These are phyloP conservation scores for Nakazawaea wyomingensis DNA, from an alignment of 805 yeast genomes.

Conservation along the genomic window DNA sequence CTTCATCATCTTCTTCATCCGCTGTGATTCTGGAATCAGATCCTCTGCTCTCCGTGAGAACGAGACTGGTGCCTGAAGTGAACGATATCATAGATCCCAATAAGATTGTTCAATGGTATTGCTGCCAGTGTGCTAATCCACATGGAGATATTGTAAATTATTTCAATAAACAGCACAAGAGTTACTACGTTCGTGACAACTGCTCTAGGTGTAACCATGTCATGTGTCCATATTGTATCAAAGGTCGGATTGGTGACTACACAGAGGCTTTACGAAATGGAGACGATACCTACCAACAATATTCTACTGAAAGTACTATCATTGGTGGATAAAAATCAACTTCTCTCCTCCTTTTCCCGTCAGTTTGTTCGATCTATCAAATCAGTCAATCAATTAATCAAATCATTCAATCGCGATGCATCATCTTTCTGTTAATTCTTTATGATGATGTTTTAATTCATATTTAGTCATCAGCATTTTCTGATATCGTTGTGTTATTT, in stretches of 20 bases:
- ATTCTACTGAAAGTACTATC: neutral
- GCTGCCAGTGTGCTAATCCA: constrained; percentile 27
- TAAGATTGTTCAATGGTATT: constrained; percentile 27
- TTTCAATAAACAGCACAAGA: constrained; percentile 3
- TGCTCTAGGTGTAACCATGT: constrained; percentile 25
- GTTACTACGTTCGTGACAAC: constrained; percentile 18
- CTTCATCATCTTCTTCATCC: too few relatives aligned
- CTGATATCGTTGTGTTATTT: too few relatives aligned
- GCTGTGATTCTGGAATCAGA: neutral
- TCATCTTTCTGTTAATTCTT: too few relatives aligned
- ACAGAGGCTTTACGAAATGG: neutral
- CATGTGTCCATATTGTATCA: constrained; percentile 29
- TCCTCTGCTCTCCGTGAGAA: neutral
- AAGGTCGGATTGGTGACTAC: constrained; percentile 22
- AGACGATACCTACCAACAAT: neutral
- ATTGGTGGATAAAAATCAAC: neutral
- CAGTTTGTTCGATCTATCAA: too few relatives aligned
- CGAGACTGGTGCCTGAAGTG: neutral
- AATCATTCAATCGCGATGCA: too few relatives aligned
- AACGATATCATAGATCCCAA: constrained; percentile 14
- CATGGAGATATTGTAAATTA: constrained; percentile 18
- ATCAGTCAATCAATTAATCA: too few relatives aligned
- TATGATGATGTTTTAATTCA: too few relatives aligned
- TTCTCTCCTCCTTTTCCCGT: too few relatives aligned
- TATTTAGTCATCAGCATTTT: too few relatives aligned